Evolutionary conservation across 495 filamentous ascomycete genomes (phyloP).

Genomic region (Penicillium herquei): DNA sequence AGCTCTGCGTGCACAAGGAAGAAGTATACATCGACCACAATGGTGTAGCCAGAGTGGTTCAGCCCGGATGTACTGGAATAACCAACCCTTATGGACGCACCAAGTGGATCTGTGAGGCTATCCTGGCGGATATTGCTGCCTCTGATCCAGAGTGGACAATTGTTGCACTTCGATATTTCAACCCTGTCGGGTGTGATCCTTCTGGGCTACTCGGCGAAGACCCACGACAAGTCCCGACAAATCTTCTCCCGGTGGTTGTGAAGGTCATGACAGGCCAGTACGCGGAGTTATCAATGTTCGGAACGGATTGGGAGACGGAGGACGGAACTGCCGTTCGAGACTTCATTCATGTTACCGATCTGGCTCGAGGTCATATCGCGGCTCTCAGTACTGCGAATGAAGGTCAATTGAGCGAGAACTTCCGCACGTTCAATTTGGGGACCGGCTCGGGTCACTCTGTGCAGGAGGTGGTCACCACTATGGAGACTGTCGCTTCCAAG

Average conservation of each 20-base stretch:
- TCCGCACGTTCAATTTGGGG: constrained; percentile 54
- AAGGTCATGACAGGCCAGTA: constrained; percentile 58
- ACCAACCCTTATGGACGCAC: constrained; percentile 66
- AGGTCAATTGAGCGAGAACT: constrained; percentile 39
- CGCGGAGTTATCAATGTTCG: constrained; percentile 56
- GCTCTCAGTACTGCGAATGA: constrained; percentile 46
- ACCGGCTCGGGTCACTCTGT: constrained; percentile 53
- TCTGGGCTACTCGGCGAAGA: constrained; percentile 65
- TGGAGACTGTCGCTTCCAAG: constrained; percentile 42
- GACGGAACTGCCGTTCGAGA: constrained; percentile 61
- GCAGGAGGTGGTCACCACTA: constrained; percentile 48
- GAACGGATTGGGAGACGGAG: constrained; percentile 61
- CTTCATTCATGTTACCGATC: constrained; percentile 63
- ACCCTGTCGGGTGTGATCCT: constrained; percentile 64
- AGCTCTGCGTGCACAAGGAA: constrained; percentile 57
- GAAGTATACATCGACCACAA: constrained; percentile 31
- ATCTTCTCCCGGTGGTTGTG: constrained; percentile 61
- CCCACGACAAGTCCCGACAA: constrained; percentile 59
- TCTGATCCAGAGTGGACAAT: constrained; percentile 61
- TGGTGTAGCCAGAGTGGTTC: constrained; percentile 27
- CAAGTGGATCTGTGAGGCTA: constrained; percentile 65
- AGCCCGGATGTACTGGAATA: constrained; percentile 51
- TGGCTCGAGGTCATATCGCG: constrained; percentile 64
- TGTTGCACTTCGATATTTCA: constrained; percentile 66
- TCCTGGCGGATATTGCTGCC: constrained; percentile 58